These are phyloP conservation scores for Fusarium pseudograminearum DNA, from an alignment of 2,329 filamentous ascomycete genomes.

Conservation along the genomic window DNA sequence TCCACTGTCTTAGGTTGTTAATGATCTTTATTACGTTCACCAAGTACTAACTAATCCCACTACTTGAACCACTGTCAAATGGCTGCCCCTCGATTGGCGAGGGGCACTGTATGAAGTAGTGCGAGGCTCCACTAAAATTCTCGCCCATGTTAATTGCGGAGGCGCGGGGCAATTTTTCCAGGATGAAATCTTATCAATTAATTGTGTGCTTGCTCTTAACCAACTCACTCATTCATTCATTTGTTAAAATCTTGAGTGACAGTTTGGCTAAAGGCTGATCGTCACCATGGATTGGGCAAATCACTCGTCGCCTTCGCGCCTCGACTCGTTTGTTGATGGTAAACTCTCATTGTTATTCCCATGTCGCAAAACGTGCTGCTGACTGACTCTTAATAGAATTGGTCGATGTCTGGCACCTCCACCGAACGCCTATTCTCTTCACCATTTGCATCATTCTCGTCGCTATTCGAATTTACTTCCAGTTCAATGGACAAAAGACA, in stretches of 20 bases:
- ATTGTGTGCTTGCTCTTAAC: constrained; percentile 22
- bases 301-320: constrained; percentile 42
- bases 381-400: constrained; percentile 47
- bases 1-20: not conserved
- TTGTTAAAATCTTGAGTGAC: constrained; percentile 1
- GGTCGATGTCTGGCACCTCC: constrained; percentile 60
- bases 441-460: constrained; percentile 54
- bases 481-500: constrained; percentile 52
- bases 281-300: constrained; percentile 46
- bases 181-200: constrained; percentile 24
- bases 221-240: not conserved
- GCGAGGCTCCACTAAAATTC: constrained; percentile 39
- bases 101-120: constrained; percentile 27
- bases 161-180: constrained; percentile 47
- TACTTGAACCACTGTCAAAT: constrained; percentile 37
- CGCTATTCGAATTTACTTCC: constrained; percentile 58
- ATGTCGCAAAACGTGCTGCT: constrained; percentile 20
- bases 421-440: constrained; percentile 60
- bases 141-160: not conserved
- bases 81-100: constrained; percentile 43
- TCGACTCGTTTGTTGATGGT: constrained; percentile 46
- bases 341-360: constrained; percentile 3
- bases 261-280: constrained; percentile 24
- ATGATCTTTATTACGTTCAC: not conserved
- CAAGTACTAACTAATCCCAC: not conserved